Evolutionary conservation across 352 stramenopile species (phyloP).

Genomic region (Pythium grandisporangium): DNA sequence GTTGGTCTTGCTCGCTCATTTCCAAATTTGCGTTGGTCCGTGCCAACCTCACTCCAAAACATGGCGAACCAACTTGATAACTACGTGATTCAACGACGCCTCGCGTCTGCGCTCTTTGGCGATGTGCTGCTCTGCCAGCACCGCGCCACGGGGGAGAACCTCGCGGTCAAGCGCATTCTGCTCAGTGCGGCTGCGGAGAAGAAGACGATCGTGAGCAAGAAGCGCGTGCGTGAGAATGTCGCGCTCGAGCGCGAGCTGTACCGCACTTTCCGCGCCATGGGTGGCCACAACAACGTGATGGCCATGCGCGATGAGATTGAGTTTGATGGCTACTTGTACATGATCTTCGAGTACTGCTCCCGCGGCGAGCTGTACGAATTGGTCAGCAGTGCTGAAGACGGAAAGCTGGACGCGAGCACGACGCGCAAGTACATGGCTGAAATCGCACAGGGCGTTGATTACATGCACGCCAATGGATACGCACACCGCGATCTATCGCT

Average conservation of each 20-base stretch:
- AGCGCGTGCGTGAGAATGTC: constrained; percentile 74
- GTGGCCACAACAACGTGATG: constrained; percentile 57
- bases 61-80: constrained; percentile 55
- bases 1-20: too few species aligned
- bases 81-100: constrained; percentile 72
- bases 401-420: constrained; percentile 30
- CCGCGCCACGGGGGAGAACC: constrained; percentile 40
- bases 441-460: constrained; percentile 63
- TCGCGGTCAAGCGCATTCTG: constrained; percentile 76
- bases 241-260: constrained; percentile 68
- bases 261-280: constrained; percentile 44
- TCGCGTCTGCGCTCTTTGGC: constrained; percentile 70
- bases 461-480: constrained; percentile 67
- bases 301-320: constrained; percentile 66
- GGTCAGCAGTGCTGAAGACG: constrained; percentile 39
- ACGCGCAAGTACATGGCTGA: constrained; percentile 53
- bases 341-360: constrained; percentile 68
- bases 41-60: too few species aligned
- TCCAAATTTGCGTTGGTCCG: too few species aligned
- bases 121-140: constrained; percentile 73
- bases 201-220: constrained; percentile 52
- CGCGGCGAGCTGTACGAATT: constrained; percentile 75
- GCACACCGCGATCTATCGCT: constrained; percentile 77
- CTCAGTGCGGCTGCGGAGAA: constrained; percentile 47
- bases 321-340: constrained; percentile 71